These are phyloP conservation scores for Zangia roseola DNA, from an alignment of 768 basidiomycete species.

Conservation along the genomic window DNA sequence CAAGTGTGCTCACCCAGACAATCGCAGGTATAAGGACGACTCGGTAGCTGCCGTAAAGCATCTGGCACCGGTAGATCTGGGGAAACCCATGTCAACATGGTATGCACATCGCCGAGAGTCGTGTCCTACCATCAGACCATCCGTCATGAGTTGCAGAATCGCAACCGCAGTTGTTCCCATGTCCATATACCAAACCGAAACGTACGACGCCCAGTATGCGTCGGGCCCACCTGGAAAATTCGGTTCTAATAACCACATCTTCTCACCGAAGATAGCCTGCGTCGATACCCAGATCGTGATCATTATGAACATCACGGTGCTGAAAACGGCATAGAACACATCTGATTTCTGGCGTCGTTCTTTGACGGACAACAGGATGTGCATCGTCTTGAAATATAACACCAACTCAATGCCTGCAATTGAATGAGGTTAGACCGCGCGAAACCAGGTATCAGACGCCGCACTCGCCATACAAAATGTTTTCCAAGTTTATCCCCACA, in stretches of 20 bases:
- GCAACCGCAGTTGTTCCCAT: constrained; percentile 29
- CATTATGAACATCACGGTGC: constrained; percentile 28
- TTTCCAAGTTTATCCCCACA: constrained; percentile 24
- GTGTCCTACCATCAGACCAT: constrained; percentile 37
- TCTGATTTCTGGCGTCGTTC: constrained; percentile 4
- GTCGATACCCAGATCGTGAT: constrained; percentile 33
- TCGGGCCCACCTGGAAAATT: constrained; percentile 35
- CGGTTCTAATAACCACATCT: constrained; percentile 36
- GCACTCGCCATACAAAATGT: constrained; percentile 25
- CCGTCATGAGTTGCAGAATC: constrained; percentile 35
- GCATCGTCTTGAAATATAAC: constrained; percentile 26
- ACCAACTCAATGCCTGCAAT: constrained; percentile 23
- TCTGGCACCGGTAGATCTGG: constrained; percentile 40
- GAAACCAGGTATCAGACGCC: no score
- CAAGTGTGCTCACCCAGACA: constrained; percentile 25
- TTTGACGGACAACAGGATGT: constrained; percentile 8
- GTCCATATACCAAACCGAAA: constrained; percentile 30
- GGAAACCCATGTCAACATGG: constrained; percentile 4
- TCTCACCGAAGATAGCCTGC: constrained; percentile 31
- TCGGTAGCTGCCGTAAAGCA: constrained; percentile 29
- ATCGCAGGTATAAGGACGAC: constrained; percentile 18
- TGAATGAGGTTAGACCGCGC: background rate
- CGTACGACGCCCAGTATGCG: constrained; percentile 30
- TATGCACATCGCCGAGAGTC: background rate
- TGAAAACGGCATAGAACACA: constrained; percentile 25